These are phyloP conservation scores for Lentinula raphanica DNA, from an alignment of 768 basidiomycete species.

Conservation along the genomic window DNA sequence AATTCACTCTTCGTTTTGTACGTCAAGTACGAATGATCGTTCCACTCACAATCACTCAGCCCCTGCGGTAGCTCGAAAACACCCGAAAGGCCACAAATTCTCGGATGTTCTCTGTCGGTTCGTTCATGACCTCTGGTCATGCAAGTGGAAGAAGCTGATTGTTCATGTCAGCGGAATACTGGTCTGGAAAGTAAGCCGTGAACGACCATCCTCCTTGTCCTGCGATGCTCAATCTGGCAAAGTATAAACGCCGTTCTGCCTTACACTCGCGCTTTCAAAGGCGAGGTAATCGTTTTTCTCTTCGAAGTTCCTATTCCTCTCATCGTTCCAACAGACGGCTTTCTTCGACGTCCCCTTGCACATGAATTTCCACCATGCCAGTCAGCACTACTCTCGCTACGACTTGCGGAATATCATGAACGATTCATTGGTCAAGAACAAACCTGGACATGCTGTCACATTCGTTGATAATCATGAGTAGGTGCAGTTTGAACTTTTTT, in stretches of 20 bases:
- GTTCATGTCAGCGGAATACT: constrained; percentile 66
- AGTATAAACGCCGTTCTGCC: constrained; percentile 49
- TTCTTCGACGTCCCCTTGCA: constrained; percentile 94
- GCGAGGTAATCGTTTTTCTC: constrained; percentile 43
- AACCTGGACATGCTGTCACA: constrained; percentile 80
- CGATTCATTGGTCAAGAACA: constrained; percentile 57
- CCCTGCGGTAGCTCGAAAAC: constrained; percentile 42
- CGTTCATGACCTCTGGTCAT: constrained; percentile 10
- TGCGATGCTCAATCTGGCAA: background rate
- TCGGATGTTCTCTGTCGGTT: constrained; percentile 56
- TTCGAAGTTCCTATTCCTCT: constrained; percentile 2
- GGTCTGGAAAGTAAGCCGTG: constrained; percentile 60
- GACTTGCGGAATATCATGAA: constrained; percentile 75
- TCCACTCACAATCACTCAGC: background rate
- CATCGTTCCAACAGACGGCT: constrained; percentile 47
- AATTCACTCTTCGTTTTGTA: constrained; percentile 68
- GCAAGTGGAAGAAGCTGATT: background rate
- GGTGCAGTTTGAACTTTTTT: constrained; percentile 20
- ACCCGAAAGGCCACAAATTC: constrained; percentile 39
- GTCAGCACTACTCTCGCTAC: constrained; percentile 57
- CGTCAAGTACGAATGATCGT: constrained; percentile 14
- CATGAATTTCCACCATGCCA: constrained; percentile 75
- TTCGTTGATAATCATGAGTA: constrained; percentile 92
- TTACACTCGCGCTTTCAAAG: constrained; percentile 57
- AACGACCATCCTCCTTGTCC: background rate